Base-by-base conservation (phyloP, 2,329 filamentous ascomycete species). In the Beauveria varroae region DNA sequence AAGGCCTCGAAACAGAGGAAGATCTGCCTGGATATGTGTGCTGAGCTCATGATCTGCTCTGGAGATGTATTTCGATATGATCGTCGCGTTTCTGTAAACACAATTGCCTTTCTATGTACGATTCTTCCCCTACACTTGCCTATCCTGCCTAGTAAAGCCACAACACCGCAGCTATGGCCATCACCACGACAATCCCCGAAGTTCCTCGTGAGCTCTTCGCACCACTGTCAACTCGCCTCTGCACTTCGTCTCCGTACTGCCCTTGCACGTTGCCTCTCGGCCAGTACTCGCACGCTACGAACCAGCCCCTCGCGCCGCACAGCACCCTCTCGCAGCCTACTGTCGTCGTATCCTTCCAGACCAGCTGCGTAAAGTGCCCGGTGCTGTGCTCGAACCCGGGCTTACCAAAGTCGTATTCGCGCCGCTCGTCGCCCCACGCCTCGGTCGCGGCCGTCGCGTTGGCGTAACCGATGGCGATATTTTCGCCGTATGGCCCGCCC, bases 341-440 rank as follows among this genome's bases (percentile, higher is more conserved):
- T 47, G 78, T 76, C 6, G 76, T 84, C 1, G 85, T 89, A 26
- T 76, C 72, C 71, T 81, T 84, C 88, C 88, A 91, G 9, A 91
- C 87, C 9, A 91, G 73, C 76, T 90, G 87, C 1, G 87, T 88
- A 67, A 91, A 91, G 70, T 90, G 87, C 0, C 87, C 88, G 22
- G 87, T 89, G 49, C 74, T 71, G 65, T 86, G 77, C 8, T 69
- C 75, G 67, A 89, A 91, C 0, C 79, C 80, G 0, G 80, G 81
- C 1, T 79, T 70, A 1, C 69, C 65, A 71, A 83, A 93, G 66
- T 87, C 72, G 69, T 90, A 92, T 10, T 76, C 63, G 0, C 71
- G 67, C 10, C 83, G 62, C 69, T 75, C 74, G 65, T 79, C 69
- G 20, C 84, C 89, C 88, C 89, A 92, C 1, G 80, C 82, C 50